phyloP scores from a whole-genome alignment of 805 yeast genomes.

The Schizosaccharomyces lindneri region DNA sequence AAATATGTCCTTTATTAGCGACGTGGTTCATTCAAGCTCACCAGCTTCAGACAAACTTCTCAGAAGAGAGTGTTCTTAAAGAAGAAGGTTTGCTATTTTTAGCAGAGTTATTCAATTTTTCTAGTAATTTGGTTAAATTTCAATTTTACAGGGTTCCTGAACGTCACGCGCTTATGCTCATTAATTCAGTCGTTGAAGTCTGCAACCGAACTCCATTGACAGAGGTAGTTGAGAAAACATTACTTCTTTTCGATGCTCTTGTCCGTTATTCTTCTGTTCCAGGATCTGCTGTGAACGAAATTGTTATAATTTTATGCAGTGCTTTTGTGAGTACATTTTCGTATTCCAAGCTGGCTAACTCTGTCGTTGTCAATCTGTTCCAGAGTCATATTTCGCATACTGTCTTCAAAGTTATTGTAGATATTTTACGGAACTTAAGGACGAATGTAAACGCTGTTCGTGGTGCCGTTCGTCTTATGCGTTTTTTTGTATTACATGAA shows the following conservation, averaged over 20 bases:
- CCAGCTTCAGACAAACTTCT: slow-evolving; percentile 7
- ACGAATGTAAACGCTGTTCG: slow-evolving; percentile 13
- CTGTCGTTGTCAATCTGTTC: slow-evolving; percentile 18
- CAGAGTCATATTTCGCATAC: slow-evolving; percentile 17
- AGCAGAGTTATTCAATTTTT: slow-evolving; percentile 16
- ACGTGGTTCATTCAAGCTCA: not conserved
- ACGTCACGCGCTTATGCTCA: slow-evolving; percentile 14
- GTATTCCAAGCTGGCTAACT: slow-evolving; percentile 17
- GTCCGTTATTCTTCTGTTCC: slow-evolving; percentile 26
- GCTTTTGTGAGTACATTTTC: slow-evolving; percentile 17
- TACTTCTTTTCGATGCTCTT: slow-evolving; percentile 21
- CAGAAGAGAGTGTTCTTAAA: slow-evolving; percentile 7
- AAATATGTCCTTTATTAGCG: not conserved
- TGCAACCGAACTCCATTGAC: slow-evolving; percentile 19
- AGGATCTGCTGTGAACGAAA: slow-evolving; percentile 14
- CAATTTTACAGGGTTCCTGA: slow-evolving; percentile 24
- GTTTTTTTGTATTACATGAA: not conserved
- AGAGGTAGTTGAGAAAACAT: slow-evolving; percentile 17
- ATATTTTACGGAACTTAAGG: slow-evolving; percentile 12
- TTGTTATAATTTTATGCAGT: slow-evolving; percentile 24
- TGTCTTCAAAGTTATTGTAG: slow-evolving; percentile 14
- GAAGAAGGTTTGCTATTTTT: slow-evolving; percentile 10
- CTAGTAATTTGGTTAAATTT: slow-evolving; percentile 23
- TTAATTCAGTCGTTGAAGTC: slow-evolving; percentile 17
- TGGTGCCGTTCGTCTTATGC: slow-evolving; percentile 16